Conservation (phyloP, 257 asterid genomes). For the Solanum virginianum region DNA sequence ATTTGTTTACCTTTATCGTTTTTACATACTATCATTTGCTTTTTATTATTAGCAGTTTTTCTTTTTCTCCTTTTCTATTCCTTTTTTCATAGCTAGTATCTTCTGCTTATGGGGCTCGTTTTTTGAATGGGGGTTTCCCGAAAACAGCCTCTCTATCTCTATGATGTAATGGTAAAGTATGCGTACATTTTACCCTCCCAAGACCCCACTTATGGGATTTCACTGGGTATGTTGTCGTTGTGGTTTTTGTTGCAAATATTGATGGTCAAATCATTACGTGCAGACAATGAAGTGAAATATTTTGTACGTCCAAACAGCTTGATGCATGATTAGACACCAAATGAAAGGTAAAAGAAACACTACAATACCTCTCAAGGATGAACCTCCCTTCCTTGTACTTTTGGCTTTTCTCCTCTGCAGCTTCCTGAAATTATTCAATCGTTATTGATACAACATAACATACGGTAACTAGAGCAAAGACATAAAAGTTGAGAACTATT, state of each 20-base stretch:
- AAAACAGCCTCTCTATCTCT: too few relatives aligned
- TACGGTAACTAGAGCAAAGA: background rate
- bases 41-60: too few relatives aligned
- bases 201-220: too few relatives aligned
- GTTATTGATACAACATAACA: background rate
- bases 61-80: too few relatives aligned
- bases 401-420: constrained; percentile 49
- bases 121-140: too few relatives aligned
- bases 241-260: background rate
- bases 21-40: too few relatives aligned
- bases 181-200: too few relatives aligned
- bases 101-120: too few relatives aligned
- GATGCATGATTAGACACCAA: background rate
- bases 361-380: constrained; percentile 66
- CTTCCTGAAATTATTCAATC: constrained; percentile 24
- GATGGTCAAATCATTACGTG: background rate
- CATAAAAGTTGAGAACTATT: background rate
- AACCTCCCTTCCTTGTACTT: constrained; percentile 72
- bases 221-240: too few relatives aligned
- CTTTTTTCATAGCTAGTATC: too few relatives aligned
- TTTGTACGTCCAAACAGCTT: background rate
- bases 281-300: background rate
- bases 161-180: too few relatives aligned
- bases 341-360: background rate
- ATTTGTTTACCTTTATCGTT: too few relatives aligned